These are phyloP conservation scores for Hapsidospora chrysogenum DNA, from an alignment of 495 filamentous ascomycete genomes.

Conservation along the genomic window DNA sequence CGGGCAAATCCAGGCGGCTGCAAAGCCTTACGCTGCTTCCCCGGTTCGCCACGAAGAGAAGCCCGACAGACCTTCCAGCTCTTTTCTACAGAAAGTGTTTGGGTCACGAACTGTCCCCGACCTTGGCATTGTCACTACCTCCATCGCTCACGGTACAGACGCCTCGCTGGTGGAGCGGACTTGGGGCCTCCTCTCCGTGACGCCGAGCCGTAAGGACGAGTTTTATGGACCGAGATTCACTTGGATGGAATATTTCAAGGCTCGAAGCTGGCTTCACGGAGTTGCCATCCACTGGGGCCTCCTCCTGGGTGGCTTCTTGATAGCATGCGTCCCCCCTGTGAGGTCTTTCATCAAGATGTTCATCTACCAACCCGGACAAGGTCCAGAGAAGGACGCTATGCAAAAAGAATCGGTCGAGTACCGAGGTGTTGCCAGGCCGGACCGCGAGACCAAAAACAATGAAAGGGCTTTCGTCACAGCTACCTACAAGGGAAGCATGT, in stretches of 20 bases:
- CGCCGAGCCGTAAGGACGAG: constrained; percentile 12
- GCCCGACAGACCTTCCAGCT: constrained; percentile 13
- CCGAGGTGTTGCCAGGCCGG: constrained; percentile 46
- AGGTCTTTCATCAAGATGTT: constrained; percentile 15
- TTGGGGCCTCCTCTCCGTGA: constrained; percentile 53
- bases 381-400: constrained; percentile 40
- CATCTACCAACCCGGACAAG: constrained; percentile 50
- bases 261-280: constrained; percentile 41
- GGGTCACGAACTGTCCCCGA: constrained; percentile 45
- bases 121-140: constrained; percentile 51
- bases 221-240: constrained; percentile 60
- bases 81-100: constrained; percentile 29
- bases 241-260: constrained; percentile 49
- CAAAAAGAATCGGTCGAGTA: constrained; percentile 44
- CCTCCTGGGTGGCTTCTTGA: constrained; percentile 27
- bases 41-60: constrained; percentile 37
- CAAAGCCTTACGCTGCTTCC: constrained; percentile 48
- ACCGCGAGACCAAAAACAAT: constrained; percentile 19
- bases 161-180: constrained; percentile 53
- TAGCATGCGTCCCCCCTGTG: constrained; percentile 26
- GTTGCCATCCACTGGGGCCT: constrained; percentile 39
- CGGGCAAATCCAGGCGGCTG: constrained; percentile 35
- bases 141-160: constrained; percentile 40
- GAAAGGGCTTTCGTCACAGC: constrained; percentile 42
- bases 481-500: constrained; percentile 35